A percentile compares a stretch with the other conserved stretches of the same genome.
Conservation (phyloP, 345 rosid genomes). For the Syzygium aqueum region DNA sequence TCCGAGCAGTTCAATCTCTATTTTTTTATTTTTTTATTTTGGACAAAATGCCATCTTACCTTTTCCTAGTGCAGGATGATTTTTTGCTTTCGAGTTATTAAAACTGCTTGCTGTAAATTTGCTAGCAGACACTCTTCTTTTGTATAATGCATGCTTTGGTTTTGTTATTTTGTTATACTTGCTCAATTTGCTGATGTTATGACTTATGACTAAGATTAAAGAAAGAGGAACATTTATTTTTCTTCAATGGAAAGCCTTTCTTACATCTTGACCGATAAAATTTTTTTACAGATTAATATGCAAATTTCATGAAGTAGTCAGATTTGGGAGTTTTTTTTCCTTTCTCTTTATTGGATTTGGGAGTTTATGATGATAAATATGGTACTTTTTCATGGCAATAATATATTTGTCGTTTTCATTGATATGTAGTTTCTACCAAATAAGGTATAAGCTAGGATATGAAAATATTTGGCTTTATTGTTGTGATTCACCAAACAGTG, state of each 20-base stretch:
- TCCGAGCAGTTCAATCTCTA: not conserved
- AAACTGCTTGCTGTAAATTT: not conserved
- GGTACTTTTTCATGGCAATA: not conserved
- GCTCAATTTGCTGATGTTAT: not conserved
- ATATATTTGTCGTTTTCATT: not conserved
- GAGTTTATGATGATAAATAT: not conserved
- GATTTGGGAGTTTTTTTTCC: not conserved
- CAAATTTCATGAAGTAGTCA: not conserved
- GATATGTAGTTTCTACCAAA: not conserved
- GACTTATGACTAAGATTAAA: too few species aligned
- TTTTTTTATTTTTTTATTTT: not conserved
- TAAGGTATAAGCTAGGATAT: not conserved
- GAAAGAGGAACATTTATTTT: too few species aligned
- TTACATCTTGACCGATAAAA: not conserved
- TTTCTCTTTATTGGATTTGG: not conserved
- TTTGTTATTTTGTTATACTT: not conserved
- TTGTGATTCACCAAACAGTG: too few species aligned
- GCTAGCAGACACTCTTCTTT: not conserved
- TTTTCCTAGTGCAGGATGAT: not conserved
- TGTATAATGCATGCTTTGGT: not conserved
- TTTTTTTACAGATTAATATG: not conserved
- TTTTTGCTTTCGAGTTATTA: not conserved
- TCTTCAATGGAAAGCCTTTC: not conserved
- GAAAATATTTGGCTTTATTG: not conserved
- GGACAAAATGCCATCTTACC: not conserved